Percentiles rank a stretch among this genome's conserved stretches.
phyloP scores from a whole-genome alignment of 148 eudicot genomes.

The Agrostemma githago region DNA sequence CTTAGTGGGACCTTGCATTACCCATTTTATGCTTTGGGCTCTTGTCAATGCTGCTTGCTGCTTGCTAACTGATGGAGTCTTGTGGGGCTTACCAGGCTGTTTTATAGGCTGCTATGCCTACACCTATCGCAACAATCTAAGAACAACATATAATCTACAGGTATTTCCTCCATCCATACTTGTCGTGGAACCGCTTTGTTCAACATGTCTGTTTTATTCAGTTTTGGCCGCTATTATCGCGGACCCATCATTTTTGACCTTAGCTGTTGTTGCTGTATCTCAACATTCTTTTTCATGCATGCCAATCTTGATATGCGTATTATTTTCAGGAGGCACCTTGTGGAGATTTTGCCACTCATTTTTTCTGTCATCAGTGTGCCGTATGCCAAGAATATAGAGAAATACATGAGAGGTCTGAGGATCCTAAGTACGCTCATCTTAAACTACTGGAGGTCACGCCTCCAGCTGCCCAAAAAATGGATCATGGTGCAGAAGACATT shows the following conservation, averaged over 20 bases:
- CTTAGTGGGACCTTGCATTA: slow-evolving; percentile 59
- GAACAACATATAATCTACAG: slow-evolving; percentile 65
- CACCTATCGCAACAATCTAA: slow-evolving; percentile 57
- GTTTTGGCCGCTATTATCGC: neutral
- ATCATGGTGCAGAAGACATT: slow-evolving; percentile 26
- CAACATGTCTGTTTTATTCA: neutral
- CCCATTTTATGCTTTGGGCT: slow-evolving; percentile 67
- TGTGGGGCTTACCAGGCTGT: slow-evolving; percentile 76
- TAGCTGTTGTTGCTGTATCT: neutral
- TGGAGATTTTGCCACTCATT: slow-evolving; percentile 81
- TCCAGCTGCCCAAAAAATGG: slow-evolving; percentile 77
- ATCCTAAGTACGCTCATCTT: slow-evolving; percentile 34
- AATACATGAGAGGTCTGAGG: slow-evolving; percentile 63
- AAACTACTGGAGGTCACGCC: slow-evolving; percentile 44
- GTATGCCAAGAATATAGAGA: slow-evolving; percentile 91
- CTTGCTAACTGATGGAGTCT: slow-evolving; percentile 56
- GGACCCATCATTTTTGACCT: neutral
- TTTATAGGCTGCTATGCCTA: slow-evolving; percentile 69
- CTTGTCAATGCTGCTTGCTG: slow-evolving; percentile 66
- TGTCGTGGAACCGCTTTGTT: neutral
- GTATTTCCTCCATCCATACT: slow-evolving; percentile 32
- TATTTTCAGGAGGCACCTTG: slow-evolving; percentile 74
- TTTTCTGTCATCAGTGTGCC: slow-evolving; percentile 88
- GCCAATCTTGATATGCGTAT: no score
- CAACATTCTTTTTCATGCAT: neutral